Evolutionary conservation across 2,329 filamentous ascomycete genomes (phyloP), one percentile per base, ranked within the genome.

Genomic region (Fonsecaea pugnacius): DNA sequence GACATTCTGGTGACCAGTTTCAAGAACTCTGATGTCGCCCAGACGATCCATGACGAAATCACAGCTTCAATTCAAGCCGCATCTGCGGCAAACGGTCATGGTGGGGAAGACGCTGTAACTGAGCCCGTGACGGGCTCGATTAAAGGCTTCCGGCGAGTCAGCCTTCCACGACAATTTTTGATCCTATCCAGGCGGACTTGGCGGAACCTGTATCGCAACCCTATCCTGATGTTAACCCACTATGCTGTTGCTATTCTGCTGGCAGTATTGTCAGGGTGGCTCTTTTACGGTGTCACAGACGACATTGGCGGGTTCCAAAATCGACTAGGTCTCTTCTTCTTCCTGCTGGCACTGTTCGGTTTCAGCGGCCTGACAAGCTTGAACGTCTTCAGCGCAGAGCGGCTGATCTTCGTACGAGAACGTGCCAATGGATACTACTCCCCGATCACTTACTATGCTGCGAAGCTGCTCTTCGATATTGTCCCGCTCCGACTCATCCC

Each of bases 271-370:
- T 93, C 94, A 1, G 95, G 95, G 3, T 98, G 91, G 77, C 84
- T 99, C 12, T 99, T 98, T 81, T 99, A 98, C 72, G 95, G 94
- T 2, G 83, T 99, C 54, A 96, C 93, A 0, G 92, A 96, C 73
- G 93, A 99, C 73, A 96, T 99, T 71, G 90, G 92, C 67, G 95
- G 96, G 36, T 99, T 99, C 84, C 95, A 99, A 77, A 99, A 99
- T 77, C 87, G 95, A 21, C 87, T 99, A 4, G 95, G 95, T 67
- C 86, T 99, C 14, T 99, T 99, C 85, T 96, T 99, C 82, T 99
- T 99, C 81, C 84, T 99, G 36, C 85, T 99, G 1, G 92, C 95
- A 0, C 84, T 99, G 2, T 99, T 98, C 72, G 95, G 95, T 9
- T 99, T 99, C 82, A 96, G 92, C 77, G 97, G 94, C 0, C 82